Percentiles rank a stretch among this genome's conserved stretches.
phyloP scores from a whole-genome alignment of 2,329 filamentous ascomycete species.

The Arthrobotrys conoides region DNA sequence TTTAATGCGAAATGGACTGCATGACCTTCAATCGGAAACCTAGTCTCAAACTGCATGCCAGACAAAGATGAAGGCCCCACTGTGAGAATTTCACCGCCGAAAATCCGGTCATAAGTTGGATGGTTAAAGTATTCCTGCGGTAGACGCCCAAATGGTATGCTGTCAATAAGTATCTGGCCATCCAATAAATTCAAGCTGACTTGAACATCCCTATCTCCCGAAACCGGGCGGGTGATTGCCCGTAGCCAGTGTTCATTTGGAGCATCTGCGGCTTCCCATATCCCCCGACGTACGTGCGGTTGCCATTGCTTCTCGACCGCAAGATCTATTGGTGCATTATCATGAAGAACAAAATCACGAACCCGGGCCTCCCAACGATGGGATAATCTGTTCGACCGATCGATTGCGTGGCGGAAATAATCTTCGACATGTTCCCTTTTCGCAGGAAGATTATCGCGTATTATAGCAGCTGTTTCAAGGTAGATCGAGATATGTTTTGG shows the following conservation, averaged over 20 bases:
- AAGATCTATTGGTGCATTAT: conserved; percentile 62
- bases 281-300: conserved; percentile 62
- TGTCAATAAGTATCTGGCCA: conserved; percentile 72
- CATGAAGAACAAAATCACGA: conserved; percentile 56
- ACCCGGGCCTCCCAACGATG: conserved; percentile 60
- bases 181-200: conserved; percentile 70
- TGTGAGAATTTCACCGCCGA: conserved; percentile 68
- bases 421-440: conserved; percentile 62
- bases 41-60: conserved; percentile 67
- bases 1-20: conserved; percentile 64
- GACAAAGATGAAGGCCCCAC: conserved; percentile 66
- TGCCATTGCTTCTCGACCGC: conserved; percentile 64
- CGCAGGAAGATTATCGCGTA: conserved; percentile 50
- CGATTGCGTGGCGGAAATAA: conserved; percentile 50
- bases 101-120: conserved; percentile 68
- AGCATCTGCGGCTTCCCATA: conserved; percentile 63
- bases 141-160: conserved; percentile 69
- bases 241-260: conserved; percentile 66
- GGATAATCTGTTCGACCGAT: conserved; percentile 50
- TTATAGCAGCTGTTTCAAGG: conserved; percentile 49
- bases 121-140: conserved; percentile 69
- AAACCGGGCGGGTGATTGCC: conserved; percentile 59
- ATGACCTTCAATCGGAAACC: conserved; percentile 43
- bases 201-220: conserved; percentile 45
- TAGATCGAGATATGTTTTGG: conserved; percentile 42